A percentile compares a stretch with the other conserved stretches of the same genome.
Conservation (phyloP, 768 basidiomycete genomes). For the Trametes sanguinea region DNA sequence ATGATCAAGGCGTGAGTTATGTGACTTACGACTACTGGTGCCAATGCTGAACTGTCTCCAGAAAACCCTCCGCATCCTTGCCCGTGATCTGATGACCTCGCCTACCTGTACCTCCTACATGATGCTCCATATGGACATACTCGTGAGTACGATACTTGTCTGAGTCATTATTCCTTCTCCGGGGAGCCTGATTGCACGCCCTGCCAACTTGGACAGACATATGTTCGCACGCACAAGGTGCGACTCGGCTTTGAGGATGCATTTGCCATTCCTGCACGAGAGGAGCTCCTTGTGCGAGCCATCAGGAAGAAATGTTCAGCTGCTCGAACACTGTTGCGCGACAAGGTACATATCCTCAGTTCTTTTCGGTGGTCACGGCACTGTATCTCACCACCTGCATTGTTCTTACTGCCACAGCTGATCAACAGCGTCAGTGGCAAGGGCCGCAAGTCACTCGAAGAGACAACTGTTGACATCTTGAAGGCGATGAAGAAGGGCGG, state of each 20-base stretch:
- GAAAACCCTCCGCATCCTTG: neutral
- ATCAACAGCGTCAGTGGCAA: neutral
- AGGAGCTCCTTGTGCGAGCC: neutral
- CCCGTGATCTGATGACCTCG: neutral
- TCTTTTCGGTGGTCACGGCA: too few relatives aligned
- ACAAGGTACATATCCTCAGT: too few relatives aligned
- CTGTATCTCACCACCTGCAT: too few relatives aligned
- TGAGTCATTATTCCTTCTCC: too few relatives aligned
- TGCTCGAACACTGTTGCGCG: too few relatives aligned
- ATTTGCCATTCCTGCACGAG: neutral
- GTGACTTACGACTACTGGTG: too few relatives aligned
- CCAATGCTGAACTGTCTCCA: neutral
- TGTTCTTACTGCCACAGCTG: too few relatives aligned
- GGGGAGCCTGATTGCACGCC: too few relatives aligned
- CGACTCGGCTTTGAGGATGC: neutral
- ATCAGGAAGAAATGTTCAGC: neutral
- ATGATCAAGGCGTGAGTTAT: too few relatives aligned
- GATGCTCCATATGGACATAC: too few relatives aligned
- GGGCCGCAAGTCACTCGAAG: neutral
- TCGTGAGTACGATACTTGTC: too few relatives aligned
- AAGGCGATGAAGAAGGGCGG: constrained; percentile 1
- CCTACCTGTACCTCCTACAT: neutral
- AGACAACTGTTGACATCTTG: neutral
- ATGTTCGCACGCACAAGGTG: neutral
- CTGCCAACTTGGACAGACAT: neutral